Evolutionary conservation across 768 basidiomycete species (phyloP).

Genomic region (Russula abietina): DNA sequence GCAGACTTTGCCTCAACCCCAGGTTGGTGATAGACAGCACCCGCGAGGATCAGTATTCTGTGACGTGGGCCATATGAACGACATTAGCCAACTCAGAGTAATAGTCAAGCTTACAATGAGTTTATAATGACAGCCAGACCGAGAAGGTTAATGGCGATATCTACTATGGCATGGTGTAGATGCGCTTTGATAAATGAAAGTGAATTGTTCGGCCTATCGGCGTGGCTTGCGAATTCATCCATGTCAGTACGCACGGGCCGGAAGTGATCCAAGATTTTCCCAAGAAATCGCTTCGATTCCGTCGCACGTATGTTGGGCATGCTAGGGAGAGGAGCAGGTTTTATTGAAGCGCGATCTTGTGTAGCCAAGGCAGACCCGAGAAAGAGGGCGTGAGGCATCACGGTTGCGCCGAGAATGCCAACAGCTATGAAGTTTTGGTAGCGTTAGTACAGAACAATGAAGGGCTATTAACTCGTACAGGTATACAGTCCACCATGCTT

Average conservation of each 20-base stretch:
- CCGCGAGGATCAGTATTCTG: constrained; percentile 77
- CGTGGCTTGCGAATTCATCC: constrained; percentile 17
- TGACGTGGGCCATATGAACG: constrained; percentile 4
- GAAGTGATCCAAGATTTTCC: not conserved
- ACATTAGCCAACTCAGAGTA: not conserved
- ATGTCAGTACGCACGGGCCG: constrained; percentile 5
- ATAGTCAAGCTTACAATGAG: constrained; percentile 49
- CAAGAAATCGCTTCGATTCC: not conserved
- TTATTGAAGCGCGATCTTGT: constrained; percentile 33
- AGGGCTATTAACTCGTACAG: constrained; percentile 8
- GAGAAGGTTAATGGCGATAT: constrained; percentile 63
- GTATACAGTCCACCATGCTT: constrained; percentile 21
- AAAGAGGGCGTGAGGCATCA: constrained; percentile 46
- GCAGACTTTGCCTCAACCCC: constrained; percentile 43
- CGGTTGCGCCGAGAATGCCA: constrained; percentile 37
- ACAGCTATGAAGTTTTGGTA: constrained; percentile 9
- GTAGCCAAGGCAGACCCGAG: constrained; percentile 41
- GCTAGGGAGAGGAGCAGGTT: not conserved
- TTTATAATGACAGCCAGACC: constrained; percentile 89
- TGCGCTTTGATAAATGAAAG: constrained; percentile 54
- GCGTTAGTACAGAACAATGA: not conserved
- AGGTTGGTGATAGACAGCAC: constrained; percentile 65
- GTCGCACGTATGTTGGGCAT: not conserved
- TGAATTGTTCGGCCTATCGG: constrained; percentile 51
- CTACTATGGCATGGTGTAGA: constrained; percentile 57